Conservation (phyloP, 345 rosid species). For the Eucalyptus albens region DNA sequence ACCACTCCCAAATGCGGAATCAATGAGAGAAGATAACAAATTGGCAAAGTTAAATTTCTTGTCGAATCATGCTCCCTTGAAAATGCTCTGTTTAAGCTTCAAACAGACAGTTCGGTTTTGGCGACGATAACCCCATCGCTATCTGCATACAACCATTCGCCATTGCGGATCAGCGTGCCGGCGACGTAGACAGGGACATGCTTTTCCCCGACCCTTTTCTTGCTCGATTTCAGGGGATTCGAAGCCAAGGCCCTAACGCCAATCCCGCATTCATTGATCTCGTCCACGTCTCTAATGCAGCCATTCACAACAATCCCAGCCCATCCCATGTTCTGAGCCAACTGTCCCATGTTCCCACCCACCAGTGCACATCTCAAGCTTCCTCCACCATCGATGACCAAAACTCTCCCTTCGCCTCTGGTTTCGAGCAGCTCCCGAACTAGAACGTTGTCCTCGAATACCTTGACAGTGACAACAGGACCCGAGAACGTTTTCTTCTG, state of each 20-base stretch:
- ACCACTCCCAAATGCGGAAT: background rate
- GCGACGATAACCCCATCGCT: conserved; percentile 74
- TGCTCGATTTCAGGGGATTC: conserved; percentile 64
- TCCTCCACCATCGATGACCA: conserved; percentile 83
- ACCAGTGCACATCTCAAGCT: conserved; percentile 80
- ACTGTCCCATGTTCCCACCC: conserved; percentile 67
- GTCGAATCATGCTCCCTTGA: background rate
- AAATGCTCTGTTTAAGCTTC: background rate
- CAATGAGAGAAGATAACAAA: background rate
- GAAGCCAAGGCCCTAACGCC: conserved; percentile 82
- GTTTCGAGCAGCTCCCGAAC: conserved; percentile 63
- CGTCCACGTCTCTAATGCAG: conserved; percentile 78
- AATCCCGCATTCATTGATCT: conserved; percentile 62
- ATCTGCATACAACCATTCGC: conserved; percentile 89
- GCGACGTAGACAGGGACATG: conserved; percentile 42
- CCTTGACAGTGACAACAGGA: conserved; percentile 63
- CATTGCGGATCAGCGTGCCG: conserved; percentile 49
- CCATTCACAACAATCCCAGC: conserved; percentile 68
- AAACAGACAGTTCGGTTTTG: conserved; percentile 40
- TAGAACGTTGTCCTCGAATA: conserved; percentile 80
- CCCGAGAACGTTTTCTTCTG: conserved; percentile 59
- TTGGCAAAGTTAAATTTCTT: background rate
- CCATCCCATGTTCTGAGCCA: conserved; percentile 86
- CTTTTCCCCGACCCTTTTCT: conserved; percentile 73
- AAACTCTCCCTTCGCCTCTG: conserved; percentile 71